Base-by-base conservation (phyloP, 345 rosid species). In the Clausena lansium region DNA sequence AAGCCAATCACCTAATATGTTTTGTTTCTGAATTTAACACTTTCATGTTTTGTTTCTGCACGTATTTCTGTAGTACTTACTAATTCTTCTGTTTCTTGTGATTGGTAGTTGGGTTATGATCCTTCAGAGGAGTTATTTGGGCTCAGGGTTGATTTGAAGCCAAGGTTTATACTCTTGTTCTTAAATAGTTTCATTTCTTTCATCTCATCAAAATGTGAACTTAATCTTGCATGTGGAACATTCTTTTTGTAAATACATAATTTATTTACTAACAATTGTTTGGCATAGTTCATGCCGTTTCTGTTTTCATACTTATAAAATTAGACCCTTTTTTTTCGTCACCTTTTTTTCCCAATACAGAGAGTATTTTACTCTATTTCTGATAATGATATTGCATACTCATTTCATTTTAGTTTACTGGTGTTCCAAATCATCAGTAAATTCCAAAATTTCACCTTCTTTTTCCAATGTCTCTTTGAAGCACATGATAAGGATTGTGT, bases 101-200 rank as follows among this genome's bases (percentile, higher is more conserved):
- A 71, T 75, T 67, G 67, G 58, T 84, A 90, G 88, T 45, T 87
- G 82, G 94, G 95, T 77, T 91, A 90, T 82, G 98, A 93, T 85
- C 93, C 94, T 84, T 90, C 98, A 24, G 97, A 88, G 78, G 95
- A 88, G 83, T 75, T 94, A 22, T 85, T 93, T 58, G 89, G 91
- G 54, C 87, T 88, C 66, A 91, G 89, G 70, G 90, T 82, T 55
- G 94, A 91, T 78, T 80, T 81, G 50, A 87, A 87, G 68, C 88
- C 90, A 61, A 89, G 92, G 97, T 91, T 52, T 70, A 32, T 77
- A 38, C 71, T 33, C 41, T 75, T 24, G 27, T 47, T 52, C 7
- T 27, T 62, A 7, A 17, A 11, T 20, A 28, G 22, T 22, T 71
- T 35, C 47, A 32, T 63, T 9, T 25, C 41, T 55, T n/a, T 74